These are phyloP conservation scores for Fraxinus platypoda DNA, from an alignment of 305 asterid species.

Conservation along the genomic window DNA sequence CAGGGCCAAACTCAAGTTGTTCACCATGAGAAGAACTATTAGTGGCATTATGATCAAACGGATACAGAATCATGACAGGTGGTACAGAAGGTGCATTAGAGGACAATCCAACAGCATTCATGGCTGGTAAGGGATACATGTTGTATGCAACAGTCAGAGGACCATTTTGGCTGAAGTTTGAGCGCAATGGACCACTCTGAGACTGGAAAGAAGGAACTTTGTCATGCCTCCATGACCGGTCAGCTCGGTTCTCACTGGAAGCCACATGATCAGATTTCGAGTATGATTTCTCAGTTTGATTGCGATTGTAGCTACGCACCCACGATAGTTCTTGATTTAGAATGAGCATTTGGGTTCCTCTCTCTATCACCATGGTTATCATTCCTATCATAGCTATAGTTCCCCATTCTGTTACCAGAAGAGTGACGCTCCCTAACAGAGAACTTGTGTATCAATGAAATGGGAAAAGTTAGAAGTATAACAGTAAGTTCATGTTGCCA, in stretches of 20 bases:
- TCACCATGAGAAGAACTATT: conserved; percentile 54
- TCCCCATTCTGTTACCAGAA: conserved; percentile 68
- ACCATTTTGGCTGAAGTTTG: conserved; percentile 57
- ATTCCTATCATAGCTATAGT: conserved; percentile 65
- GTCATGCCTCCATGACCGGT: conserved; percentile 44
- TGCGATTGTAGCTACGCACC: conserved; percentile 54
- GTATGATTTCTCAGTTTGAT: conserved; percentile 61
- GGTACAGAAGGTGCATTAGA: conserved; percentile 67
- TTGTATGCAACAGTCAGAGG: conserved; percentile 48
- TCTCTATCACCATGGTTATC: conserved; percentile 68
- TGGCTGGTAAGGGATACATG: conserved; percentile 58
- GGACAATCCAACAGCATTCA: conserved; percentile 44
- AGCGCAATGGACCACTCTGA: conserved; percentile 62
- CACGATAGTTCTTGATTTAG: conserved; percentile 63
- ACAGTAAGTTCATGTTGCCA: neutral
- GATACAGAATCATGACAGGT: conserved; percentile 79
- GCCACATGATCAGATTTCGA: conserved; percentile 57
- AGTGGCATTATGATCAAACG: conserved; percentile 57
- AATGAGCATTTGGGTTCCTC: conserved; percentile 61
- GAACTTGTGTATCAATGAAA: conserved; percentile 55
- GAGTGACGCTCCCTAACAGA: conserved; percentile 68
- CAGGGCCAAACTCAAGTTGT: conserved; percentile 84
- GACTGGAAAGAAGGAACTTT: conserved; percentile 50
- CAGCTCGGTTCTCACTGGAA: conserved; percentile 57
- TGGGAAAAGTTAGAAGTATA: conserved; percentile 17